Percentiles rank a stretch among this genome's conserved stretches.
Conservation (phyloP, 306 rosid species). For the Lotus japonicus region DNA sequence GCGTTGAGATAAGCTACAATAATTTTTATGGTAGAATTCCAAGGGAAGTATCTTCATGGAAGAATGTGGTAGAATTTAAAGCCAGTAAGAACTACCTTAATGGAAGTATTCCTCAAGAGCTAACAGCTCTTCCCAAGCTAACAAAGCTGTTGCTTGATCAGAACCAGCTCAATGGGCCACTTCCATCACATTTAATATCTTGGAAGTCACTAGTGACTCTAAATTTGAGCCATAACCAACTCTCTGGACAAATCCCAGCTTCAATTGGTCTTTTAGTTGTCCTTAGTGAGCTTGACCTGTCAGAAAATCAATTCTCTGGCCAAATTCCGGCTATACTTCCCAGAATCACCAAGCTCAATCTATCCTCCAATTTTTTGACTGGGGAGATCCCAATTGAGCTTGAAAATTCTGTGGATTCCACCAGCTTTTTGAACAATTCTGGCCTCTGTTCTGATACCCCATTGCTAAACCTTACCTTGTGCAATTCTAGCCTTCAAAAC, state of each 20-base stretch:
- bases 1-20: conserved; percentile 47
- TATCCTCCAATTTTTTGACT: conserved; percentile 40
- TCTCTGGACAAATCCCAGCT: conserved; percentile 44
- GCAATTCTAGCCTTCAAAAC: conserved; percentile 20
- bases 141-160: conserved; percentile 37
- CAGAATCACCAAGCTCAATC: conserved; percentile 24
- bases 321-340: conserved; percentile 38
- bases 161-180: conserved; percentile 40
- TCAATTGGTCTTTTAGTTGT: conserved; percentile 30
- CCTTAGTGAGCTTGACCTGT: conserved; percentile 53
- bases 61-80: conserved; percentile 30
- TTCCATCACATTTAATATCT: conserved; percentile 41
- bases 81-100: conserved; percentile 49
- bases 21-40: conserved; percentile 53
- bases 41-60: conserved; percentile 41
- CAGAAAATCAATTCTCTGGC: conserved; percentile 61
- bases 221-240: conserved; percentile 40
- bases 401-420: conserved; percentile 28
- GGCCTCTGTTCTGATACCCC: conserved; percentile 47
- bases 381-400: conserved; percentile 48
- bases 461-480: conserved; percentile 24
- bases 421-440: conserved; percentile 63
- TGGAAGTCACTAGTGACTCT: conserved; percentile 37
- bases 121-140: conserved; percentile 38
- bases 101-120: conserved; percentile 51